Evolutionary conservation across 2,329 filamentous ascomycete species (phyloP), one percentile per base, ranked within the genome.

Genomic region (Botrytis squamosa): DNA sequence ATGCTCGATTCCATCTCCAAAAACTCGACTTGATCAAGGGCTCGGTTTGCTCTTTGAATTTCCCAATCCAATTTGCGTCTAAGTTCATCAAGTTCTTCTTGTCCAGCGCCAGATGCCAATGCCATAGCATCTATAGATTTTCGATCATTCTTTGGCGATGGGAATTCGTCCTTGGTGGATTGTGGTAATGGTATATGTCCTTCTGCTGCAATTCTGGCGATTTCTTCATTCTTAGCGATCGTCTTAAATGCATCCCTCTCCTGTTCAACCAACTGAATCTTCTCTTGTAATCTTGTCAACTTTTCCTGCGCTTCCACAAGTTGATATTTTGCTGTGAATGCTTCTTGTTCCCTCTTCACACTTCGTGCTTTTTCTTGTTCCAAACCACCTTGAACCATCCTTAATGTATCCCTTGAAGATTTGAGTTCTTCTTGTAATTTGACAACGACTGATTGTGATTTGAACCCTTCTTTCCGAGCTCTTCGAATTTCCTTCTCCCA

Each of bases 361-460:
- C 87, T 87, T 69, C 88, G 88, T 72, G 89, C 86, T 80, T 89
- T 91, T 80, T 93, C 90, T 62, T 87, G 85, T 74, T 90, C 87
- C 20, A 93, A 83, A 73, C 85, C 85, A 68, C 89, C 86, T 76
- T 92, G 88, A 38, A 85, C 83, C 12, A 86, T 83, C 76, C 88
- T 89, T 69, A 86, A 82, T 40, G 83, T 83, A 63, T 77, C 77
- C 18, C 90, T 87, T 70, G 88, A 84, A 0, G 88, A 84, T 80
- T 93, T 93, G 76, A 93, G 85, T 78, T 93, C 91, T 78, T 93
- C 91, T 80, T 93, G 91, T n/a, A 91, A 81, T 80, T 92, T 92
- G 78, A 93, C 88, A 46, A 91, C 86, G 18, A 84, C 82, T 4
- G 91, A 92, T 77, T 92, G 90, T n/a, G 88, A 87, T 80, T 93